Conservation (phyloP, 345 rosid genomes). For the Carallia pectinifolia region DNA sequence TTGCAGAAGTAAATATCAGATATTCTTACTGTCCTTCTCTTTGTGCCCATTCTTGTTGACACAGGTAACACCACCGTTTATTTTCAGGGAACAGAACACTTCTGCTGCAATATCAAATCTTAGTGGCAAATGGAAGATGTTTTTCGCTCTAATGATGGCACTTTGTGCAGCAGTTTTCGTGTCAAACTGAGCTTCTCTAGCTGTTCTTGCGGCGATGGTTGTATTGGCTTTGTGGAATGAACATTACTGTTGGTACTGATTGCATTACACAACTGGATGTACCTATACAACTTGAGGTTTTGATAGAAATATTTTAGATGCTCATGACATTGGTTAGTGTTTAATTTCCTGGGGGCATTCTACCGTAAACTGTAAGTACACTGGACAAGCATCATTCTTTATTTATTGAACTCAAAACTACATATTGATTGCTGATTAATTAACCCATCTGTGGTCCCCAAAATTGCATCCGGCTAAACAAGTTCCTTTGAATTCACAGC, state of each 20-base stretch:
- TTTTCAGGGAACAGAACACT: slow-evolving; percentile 36
- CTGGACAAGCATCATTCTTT: slow-evolving; percentile 12
- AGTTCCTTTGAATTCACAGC: too few species aligned
- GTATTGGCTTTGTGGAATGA: slow-evolving; percentile 4
- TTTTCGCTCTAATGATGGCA: slow-evolving; percentile 32
- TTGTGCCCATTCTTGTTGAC: not conserved
- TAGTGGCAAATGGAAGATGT: slow-evolving; percentile 28
- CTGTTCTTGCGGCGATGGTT: not conserved
- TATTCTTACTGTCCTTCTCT: not conserved
- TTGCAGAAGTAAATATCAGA: slow-evolving; percentile 52
- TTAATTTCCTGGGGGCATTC: not conserved
- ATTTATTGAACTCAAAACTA: not conserved
- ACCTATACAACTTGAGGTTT: slow-evolving; percentile 15
- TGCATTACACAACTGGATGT: slow-evolving; percentile 1
- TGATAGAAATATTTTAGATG: slow-evolving; percentile 4
- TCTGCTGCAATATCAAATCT: slow-evolving; percentile 40
- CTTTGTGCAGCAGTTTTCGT: slow-evolving; percentile 23
- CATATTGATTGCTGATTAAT: slow-evolving; percentile 12
- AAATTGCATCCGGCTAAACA: too few species aligned
- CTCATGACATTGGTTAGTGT: slow-evolving; percentile 3
- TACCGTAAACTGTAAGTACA: slow-evolving; percentile 9
- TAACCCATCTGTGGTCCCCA: not conserved
- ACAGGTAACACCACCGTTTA: not conserved
- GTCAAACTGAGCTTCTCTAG: slow-evolving; percentile 17
- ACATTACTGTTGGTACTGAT: not conserved